Evolutionary conservation across 2,329 filamentous ascomycete species (phyloP).

Genomic region (Massarina eburnea): DNA sequence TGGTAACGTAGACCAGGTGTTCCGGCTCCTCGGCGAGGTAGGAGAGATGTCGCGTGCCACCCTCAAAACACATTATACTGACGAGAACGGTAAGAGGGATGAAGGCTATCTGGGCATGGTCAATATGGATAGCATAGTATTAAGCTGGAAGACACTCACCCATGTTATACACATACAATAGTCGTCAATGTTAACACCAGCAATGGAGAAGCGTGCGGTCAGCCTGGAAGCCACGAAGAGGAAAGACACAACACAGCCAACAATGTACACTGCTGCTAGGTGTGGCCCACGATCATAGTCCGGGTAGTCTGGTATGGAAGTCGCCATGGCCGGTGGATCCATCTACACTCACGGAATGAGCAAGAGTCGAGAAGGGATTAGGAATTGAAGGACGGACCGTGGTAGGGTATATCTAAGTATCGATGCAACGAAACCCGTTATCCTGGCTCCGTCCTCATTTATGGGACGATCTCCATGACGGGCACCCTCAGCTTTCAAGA

Average conservation of each 20-base stretch:
- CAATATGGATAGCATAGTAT: neutral
- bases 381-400: neutral
- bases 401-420: neutral
- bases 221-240: constrained; percentile 20
- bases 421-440: neutral
- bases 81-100: constrained; percentile 16
- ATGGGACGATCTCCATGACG: too few species aligned
- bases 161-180: constrained; percentile 22
- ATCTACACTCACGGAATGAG: neutral
- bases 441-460: too few species aligned
- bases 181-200: constrained; percentile 22
- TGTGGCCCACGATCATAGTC: constrained; percentile 17
- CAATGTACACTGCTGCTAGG: constrained; percentile 19
- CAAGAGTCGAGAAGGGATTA: neutral
- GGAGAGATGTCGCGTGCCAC: constrained; percentile 20
- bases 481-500: neutral
- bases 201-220: constrained; percentile 20
- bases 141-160: constrained; percentile 5
- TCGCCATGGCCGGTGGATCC: constrained; percentile 2
- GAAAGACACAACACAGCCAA: constrained; percentile 16
- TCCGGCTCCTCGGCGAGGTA: constrained; percentile 16
- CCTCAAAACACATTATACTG: constrained; percentile 13
- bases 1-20: constrained; percentile 10
- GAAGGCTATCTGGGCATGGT: constrained; percentile 12
- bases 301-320: constrained; percentile 1